Conservation (phyloP, 495 filamentous ascomycete genomes). For the Xylaria scruposa region DNA sequence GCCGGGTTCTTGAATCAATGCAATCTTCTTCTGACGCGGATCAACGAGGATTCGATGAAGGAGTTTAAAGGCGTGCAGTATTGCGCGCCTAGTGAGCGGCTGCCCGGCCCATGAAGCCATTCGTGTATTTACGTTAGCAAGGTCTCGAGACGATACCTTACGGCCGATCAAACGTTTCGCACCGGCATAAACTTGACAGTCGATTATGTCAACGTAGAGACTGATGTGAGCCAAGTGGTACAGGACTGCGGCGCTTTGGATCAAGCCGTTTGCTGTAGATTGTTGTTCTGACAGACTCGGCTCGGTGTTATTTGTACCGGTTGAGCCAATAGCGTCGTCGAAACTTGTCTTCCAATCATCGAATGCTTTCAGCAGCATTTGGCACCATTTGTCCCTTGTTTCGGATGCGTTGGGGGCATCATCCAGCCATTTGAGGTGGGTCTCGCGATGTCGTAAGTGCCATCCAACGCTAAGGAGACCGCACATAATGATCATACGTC, state of each 20-base stretch:
- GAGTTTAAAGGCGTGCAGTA: constrained; percentile 89
- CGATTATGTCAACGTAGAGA: constrained; percentile 90
- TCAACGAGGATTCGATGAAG: constrained; percentile 78
- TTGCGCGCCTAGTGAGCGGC: constrained; percentile 83
- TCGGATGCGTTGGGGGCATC: constrained; percentile 72
- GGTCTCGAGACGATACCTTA: constrained; percentile 81
- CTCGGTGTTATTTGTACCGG: constrained; percentile 44
- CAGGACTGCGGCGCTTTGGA: constrained; percentile 83
- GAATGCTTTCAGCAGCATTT: constrained; percentile 81
- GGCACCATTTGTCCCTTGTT: constrained; percentile 87
- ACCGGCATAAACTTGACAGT: constrained; percentile 93
- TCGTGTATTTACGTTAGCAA: constrained; percentile 74
- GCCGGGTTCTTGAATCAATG: constrained; percentile 30
- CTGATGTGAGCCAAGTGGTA: constrained; percentile 96
- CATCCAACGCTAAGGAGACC: constrained; percentile 91
- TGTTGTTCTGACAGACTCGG: constrained; percentile 47
- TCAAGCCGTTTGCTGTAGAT: constrained; percentile 73
- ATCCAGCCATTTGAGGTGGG: constrained; percentile 85
- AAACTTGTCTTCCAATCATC: constrained; percentile 95
- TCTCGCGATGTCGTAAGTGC: constrained; percentile 95
- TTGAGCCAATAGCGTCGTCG: constrained; percentile 67
- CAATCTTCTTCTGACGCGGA: constrained; percentile 44
- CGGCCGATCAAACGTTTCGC: constrained; percentile 83
- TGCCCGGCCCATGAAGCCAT: constrained; percentile 88
- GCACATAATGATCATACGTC: constrained; percentile 92